These are phyloP conservation scores for Cokeromyces recurvatus DNA, from an alignment of 371 early-diverging fungal genomes.

Conservation along the genomic window DNA sequence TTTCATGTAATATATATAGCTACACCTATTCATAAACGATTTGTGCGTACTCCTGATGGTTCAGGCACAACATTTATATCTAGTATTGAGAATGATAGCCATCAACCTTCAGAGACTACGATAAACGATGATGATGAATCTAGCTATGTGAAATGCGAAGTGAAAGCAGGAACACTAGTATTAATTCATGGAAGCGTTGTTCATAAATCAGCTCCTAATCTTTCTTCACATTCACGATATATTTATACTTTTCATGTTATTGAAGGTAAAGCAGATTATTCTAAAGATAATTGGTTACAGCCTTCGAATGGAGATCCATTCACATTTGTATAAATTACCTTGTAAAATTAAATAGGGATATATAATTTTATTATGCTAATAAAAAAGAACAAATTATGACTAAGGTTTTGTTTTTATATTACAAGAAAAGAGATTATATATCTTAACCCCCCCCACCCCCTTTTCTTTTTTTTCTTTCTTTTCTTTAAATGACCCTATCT, in stretches of 20 bases:
- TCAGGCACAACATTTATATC: conserved; percentile 57
- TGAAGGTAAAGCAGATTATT: conserved; percentile 69
- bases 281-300: conserved; percentile 62
- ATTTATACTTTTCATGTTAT: conserved; percentile 94
- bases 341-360: too few species aligned
- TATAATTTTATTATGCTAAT: too few species aligned
- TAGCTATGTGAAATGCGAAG: conserved; percentile 36
- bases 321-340: conserved; percentile 7
- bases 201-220: conserved; percentile 81
- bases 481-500: too few species aligned
- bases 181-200: conserved; percentile 88
- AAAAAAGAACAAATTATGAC: too few species aligned
- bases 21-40: conserved; percentile 67
- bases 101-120: too few species aligned
- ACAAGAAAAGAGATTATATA: too few species aligned
- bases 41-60: conserved; percentile 59
- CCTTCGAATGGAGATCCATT: conserved; percentile 7
- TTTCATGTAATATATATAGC: conserved; percentile 14
- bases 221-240: conserved; percentile 72
- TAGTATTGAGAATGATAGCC: not conserved
- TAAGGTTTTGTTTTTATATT: too few species aligned
- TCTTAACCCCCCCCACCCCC: too few species aligned
- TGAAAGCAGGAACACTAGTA: conserved; percentile 61
- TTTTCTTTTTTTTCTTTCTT: too few species aligned
- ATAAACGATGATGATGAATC: conserved; percentile 16